Evolutionary conservation across 2,329 filamentous ascomycete species (phyloP).

Genomic region (Ophiocordyceps unilateralis): DNA sequence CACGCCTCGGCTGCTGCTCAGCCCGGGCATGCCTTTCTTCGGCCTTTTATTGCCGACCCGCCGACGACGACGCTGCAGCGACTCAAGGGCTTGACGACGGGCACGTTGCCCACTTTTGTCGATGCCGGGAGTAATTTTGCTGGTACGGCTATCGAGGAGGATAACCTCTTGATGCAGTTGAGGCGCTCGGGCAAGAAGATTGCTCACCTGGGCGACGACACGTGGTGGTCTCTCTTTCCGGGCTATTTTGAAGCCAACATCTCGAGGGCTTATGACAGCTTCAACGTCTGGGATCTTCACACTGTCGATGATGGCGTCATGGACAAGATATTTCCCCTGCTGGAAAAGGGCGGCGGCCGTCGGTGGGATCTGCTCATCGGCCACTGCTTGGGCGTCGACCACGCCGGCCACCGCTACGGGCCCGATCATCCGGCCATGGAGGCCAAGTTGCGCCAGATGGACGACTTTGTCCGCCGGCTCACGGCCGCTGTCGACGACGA

Average conservation of each 20-base stretch:
- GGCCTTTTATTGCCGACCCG: constrained; percentile 93
- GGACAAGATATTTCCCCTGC: constrained; percentile 73
- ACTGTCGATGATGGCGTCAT: constrained; percentile 92
- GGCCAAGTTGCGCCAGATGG: constrained; percentile 82
- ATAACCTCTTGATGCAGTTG: constrained; percentile 56
- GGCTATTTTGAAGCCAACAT: constrained; percentile 81
- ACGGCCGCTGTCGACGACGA: constrained; percentile 60
- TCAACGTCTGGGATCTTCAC: constrained; percentile 96
- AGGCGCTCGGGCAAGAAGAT: constrained; percentile 51
- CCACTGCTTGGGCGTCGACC: constrained; percentile 88
- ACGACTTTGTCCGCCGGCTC: constrained; percentile 57
- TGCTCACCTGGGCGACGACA: constrained; percentile 94
- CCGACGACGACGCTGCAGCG: constrained; percentile 87
- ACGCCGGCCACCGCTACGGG: constrained; percentile 90
- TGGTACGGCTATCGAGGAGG: constrained; percentile 88
- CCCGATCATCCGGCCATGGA: constrained; percentile 87
- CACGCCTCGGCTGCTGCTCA: constrained; percentile 62
- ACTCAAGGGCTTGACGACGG: constrained; percentile 85
- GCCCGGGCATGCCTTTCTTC: constrained; percentile 71
- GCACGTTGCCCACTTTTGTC: constrained; percentile 85
- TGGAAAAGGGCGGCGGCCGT: constrained; percentile 33
- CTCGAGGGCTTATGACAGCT: constrained; percentile 82
- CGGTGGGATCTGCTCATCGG: constrained; percentile 91
- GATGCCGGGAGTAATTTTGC: constrained; percentile 92
- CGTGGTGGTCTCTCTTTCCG: constrained; percentile 86